A percentile compares a stretch with the other conserved stretches of the same genome.
Evolutionary conservation across 495 filamentous ascomycete genomes (phyloP).

Genomic region (Cetradonia linearis): DNA sequence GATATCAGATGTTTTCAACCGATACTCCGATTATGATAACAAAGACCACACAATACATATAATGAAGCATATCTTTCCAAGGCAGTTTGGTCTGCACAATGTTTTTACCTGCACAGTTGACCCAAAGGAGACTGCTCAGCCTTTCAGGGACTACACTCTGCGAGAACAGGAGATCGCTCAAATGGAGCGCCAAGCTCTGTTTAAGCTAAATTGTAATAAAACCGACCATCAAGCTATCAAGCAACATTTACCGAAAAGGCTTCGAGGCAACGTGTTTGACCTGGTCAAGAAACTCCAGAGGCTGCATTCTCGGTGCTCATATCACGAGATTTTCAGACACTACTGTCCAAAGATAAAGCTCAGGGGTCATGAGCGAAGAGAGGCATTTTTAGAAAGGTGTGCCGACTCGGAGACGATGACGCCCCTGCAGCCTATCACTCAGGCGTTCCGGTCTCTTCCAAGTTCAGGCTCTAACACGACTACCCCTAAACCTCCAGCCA

Average conservation of each 20-base stretch:
- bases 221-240: slow-evolving; percentile 25
- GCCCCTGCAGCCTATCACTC: background rate
- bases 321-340: slow-evolving; percentile 61
- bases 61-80: slow-evolving; percentile 88
- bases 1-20: slow-evolving; percentile 72
- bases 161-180: slow-evolving; percentile 73
- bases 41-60: slow-evolving; percentile 55
- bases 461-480: slow-evolving; percentile 3
- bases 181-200: slow-evolving; percentile 15
- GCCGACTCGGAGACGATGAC: background rate
- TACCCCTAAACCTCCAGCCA: slow-evolving; percentile 19
- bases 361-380: background rate
- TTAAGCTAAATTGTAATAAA: background rate
- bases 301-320: slow-evolving; percentile 64
- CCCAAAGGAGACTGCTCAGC: slow-evolving; percentile 51
- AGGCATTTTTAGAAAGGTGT: background rate
- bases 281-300: slow-evolving; percentile 61
- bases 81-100: slow-evolving; percentile 83
- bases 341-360: slow-evolving; percentile 53
- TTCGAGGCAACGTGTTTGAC: slow-evolving; percentile 49
- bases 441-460: slow-evolving; percentile 1
- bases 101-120: slow-evolving; percentile 68
- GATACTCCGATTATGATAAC: slow-evolving; percentile 45
- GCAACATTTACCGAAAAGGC: slow-evolving; percentile 55
- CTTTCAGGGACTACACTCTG: slow-evolving; percentile 70